Evolutionary conservation across 2,329 filamentous ascomycete genomes (phyloP), one percentile per base, ranked within the genome.

Genomic region (Penicillium sp.): DNA sequence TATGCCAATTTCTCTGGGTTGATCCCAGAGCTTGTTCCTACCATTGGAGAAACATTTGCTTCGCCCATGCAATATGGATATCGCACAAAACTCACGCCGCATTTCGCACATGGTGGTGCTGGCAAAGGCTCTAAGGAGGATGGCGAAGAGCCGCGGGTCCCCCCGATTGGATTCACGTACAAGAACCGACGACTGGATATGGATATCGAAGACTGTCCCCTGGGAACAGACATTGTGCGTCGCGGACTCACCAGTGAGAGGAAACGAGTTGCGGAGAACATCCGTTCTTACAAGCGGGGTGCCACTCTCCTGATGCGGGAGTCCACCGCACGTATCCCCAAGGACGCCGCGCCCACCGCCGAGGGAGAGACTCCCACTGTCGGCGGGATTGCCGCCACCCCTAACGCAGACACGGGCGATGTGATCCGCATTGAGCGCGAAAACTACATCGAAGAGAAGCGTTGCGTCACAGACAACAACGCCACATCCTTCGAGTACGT

Each of bases 181-280:
- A 97, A 97, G 75, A 90, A 90, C n/a, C 84, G 84, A 47, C 82
- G 87, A 55, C 82, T 82, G 60, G 92, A 92, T 3, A 79, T 99
- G 61, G 94, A 99, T 70, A 97, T 99, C 62, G 94, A 99, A 73
- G 92, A 97, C 72, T 99, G 94, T 66, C 94, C 94, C 6, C 95
- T 99, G 60, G 94, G 90, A 50, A 99, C 94, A 2, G 87, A 90
- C 31, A 89, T 90, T 38, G 88, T 99, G 16, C 84, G 91, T 27
- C 81, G 84, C 63, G 94, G 93, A 27, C 86, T 97, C 79, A 86
- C 82, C 65, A 82, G 83, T 8, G 93, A 97, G 78, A 82, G 93
- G n/a, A 82, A 83, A 68, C 84, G 89, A 56, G 90, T 97, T 64
- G 81, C 82, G 1, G 78, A 82, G 25, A 88, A 94, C 60, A 85